Percentiles rank a stretch among this genome's conserved stretches.
phyloP scores from a whole-genome alignment of 192 early-diverging fungal species.

The Coemansia biformis region DNA sequence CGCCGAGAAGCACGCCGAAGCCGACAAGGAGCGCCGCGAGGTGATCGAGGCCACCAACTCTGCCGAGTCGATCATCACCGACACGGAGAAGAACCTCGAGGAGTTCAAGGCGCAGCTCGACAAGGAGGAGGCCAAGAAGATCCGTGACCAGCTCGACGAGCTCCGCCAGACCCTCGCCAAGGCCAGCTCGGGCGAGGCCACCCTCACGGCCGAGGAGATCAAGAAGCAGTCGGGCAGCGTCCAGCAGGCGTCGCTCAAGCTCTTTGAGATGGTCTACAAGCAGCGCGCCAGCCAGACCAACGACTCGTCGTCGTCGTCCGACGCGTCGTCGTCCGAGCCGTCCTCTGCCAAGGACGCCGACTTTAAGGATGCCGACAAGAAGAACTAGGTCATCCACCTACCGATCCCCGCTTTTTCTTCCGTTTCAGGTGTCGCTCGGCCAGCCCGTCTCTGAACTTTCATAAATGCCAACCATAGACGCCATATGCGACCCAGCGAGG shows the following conservation, averaged over 20 bases:
- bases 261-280: conserved; percentile 99
- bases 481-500: too few relatives aligned
- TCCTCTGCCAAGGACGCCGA: conserved; percentile 61
- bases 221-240: conserved; percentile 79
- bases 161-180: conserved; percentile 74
- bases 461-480: too few relatives aligned
- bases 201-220: conserved; percentile 75
- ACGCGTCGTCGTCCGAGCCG: conserved; percentile 6
- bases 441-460: too few relatives aligned
- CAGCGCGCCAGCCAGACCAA: conserved; percentile 53
- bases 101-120: conserved; percentile 98
- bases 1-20: conserved; percentile 87
- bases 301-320: conserved; percentile 14
- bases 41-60: conserved; percentile 92
- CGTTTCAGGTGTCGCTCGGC: too few relatives aligned
- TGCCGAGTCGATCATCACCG: conserved; percentile 84
- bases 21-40: conserved; percentile 87
- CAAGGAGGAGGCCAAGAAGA: conserved; percentile 77
- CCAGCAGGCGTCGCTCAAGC: conserved; percentile 86
- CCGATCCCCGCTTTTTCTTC: too few relatives aligned
- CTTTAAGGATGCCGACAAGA: conserved; percentile 69
- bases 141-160: conserved; percentile 74
- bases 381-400: conserved; percentile 46
- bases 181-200: conserved; percentile 60
- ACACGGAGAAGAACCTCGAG: conserved; percentile 90